Conservation (phyloP, 1,139 yeast species). For the Hyphopichia pseudoburtonii region DNA sequence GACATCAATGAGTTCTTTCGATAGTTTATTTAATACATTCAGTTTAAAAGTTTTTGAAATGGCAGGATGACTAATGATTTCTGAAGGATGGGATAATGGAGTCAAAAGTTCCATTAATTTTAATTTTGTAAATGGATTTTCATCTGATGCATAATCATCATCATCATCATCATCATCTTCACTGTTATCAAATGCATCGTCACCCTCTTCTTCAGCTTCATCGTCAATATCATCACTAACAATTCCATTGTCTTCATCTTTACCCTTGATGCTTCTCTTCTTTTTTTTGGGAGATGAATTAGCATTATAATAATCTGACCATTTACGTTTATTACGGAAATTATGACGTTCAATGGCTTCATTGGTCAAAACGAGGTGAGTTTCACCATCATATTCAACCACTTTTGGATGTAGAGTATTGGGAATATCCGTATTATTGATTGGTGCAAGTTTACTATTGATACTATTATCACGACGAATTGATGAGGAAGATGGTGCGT, state of each 20-base stretch:
- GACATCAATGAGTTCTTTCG: conserved; percentile 70
- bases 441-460: conserved; percentile 9
- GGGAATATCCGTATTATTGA: conserved; percentile 9
- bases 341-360: conserved; percentile 31
- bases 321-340: conserved; percentile 33
- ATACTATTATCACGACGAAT: no score
- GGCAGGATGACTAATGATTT: conserved; percentile 70
- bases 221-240: conserved; percentile 25
- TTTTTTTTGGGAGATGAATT: background rate
- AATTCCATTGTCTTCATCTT: conserved; percentile 25
- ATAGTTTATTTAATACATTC: conserved; percentile 52
- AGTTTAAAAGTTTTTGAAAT: conserved; percentile 63
- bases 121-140: conserved; percentile 36
- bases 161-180: conserved; percentile 33
- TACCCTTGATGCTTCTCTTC: conserved; percentile 4
- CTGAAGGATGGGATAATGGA: conserved; percentile 81
- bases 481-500: conserved; percentile 7
- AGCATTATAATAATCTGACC: conserved; percentile 28
- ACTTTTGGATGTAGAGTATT: conserved; percentile 29
- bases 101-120: conserved; percentile 58
- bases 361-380: conserved; percentile 40
- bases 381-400: conserved; percentile 44
- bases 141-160: conserved; percentile 26
- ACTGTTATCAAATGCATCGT: no score
- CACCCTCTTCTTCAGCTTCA: conserved; percentile 49